A percentile compares a stretch with the other conserved stretches of the same genome.
Evolutionary conservation across 768 basidiomycete genomes (phyloP).

Genomic region (Mrakia frigida): DNA sequence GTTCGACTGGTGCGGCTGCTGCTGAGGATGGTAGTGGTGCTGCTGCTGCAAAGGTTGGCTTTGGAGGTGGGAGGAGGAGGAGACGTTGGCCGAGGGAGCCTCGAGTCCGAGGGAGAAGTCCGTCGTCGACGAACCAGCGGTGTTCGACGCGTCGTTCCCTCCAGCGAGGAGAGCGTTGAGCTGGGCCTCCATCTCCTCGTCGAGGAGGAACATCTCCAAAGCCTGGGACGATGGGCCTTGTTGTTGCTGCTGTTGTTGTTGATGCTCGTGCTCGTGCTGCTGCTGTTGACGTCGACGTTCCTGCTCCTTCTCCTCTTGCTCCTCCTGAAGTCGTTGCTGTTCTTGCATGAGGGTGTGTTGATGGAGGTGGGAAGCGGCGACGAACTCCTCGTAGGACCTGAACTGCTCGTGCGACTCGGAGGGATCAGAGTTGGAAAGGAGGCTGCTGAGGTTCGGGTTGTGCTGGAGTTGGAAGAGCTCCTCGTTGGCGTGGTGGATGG

Average conservation of each 20-base stretch:
- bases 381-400: constrained; percentile 2
- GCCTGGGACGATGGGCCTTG: not conserved
- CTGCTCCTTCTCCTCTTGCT: not conserved
- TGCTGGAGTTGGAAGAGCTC: not conserved
- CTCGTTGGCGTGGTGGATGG: not conserved
- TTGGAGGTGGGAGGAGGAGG: not conserved
- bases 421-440: not conserved
- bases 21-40: not conserved
- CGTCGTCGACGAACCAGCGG: not conserved
- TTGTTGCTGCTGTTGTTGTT: not conserved
- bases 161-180: not conserved
- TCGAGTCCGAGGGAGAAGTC: not conserved
- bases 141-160: not conserved
- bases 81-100: not conserved
- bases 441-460: not conserved
- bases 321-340: constrained; percentile 6
- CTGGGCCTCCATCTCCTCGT: constrained; percentile 7
- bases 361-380: constrained; percentile 4
- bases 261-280: not conserved
- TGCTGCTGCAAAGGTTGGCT: not conserved
- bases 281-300: not conserved
- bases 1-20: not conserved
- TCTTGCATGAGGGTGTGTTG: constrained; percentile 7
- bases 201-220: constrained; percentile 7
- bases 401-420: not conserved